Conservation (phyloP, 2,329 filamentous ascomycete species). For the Alternaria sp. region DNA sequence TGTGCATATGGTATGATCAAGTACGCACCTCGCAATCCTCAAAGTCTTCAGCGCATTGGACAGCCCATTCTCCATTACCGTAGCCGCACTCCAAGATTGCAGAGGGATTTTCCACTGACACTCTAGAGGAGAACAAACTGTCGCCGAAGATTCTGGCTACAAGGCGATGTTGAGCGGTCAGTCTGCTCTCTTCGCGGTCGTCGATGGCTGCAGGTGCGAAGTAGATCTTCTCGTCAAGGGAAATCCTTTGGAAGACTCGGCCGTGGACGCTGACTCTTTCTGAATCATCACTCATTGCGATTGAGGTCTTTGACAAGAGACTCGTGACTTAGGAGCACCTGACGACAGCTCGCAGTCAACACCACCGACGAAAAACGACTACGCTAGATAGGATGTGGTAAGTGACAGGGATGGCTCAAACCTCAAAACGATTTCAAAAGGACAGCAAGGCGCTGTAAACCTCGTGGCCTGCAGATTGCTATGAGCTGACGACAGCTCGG, state of each 20-base stretch:
- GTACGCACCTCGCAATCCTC: conserved; percentile 49
- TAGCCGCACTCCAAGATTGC: conserved; percentile 54
- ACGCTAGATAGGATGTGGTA: background rate
- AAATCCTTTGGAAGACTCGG: conserved; percentile 51
- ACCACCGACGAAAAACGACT: background rate
- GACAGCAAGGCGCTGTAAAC: conserved; percentile 6
- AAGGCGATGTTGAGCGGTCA: conserved; percentile 47
- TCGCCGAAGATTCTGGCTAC: conserved; percentile 43
- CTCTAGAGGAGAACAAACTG: conserved; percentile 39
- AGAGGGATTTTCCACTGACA: conserved; percentile 37
- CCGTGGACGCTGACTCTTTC: conserved; percentile 46
- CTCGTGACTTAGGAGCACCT: background rate
- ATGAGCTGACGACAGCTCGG: conserved; percentile 21
- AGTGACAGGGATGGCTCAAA: background rate
- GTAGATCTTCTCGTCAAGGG: conserved; percentile 51
- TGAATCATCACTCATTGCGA: conserved; percentile 30
- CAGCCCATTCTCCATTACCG: conserved; percentile 50
- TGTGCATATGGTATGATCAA: background rate
- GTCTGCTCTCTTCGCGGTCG: conserved; percentile 51
- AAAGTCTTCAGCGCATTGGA: conserved; percentile 49
- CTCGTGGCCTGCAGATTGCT: conserved; percentile 10
- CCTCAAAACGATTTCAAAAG: conserved; percentile 2
- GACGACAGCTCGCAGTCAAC: background rate
- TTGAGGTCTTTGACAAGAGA: background rate
- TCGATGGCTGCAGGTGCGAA: conserved; percentile 48